Evolutionary conservation across 441 rosid genomes (phyloP).

Genomic region (Sinapis alba): DNA sequence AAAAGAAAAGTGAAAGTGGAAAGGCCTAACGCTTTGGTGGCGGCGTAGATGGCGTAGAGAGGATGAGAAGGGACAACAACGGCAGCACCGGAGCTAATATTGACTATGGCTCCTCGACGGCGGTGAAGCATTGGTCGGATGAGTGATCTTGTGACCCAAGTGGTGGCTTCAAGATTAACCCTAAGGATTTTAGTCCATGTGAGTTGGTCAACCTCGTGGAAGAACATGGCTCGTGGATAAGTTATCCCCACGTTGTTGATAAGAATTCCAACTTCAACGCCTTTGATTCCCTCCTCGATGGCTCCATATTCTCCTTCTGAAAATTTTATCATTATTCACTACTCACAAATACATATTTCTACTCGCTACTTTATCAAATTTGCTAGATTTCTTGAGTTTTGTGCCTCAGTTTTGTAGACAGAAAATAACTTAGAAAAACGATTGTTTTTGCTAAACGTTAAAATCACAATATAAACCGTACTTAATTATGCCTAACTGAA

Average conservation of each 20-base stretch:
- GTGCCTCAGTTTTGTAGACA: not conserved
- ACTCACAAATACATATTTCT: not conserved
- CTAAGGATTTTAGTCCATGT: conserved; percentile 61
- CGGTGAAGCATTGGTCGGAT: conserved; percentile 60
- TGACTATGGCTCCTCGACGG: conserved; percentile 75
- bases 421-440: not conserved
- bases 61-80: conserved; percentile 89
- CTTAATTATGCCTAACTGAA: not conserved
- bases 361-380: no score
- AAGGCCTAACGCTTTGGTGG: conserved; percentile 81
- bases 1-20: not conserved
- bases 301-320: conserved; percentile 34
- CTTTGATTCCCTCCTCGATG: conserved; percentile 56
- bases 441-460: no score
- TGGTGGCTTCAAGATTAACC: conserved; percentile 68
- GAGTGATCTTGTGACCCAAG: conserved; percentile 60
- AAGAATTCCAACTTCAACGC: conserved; percentile 68
- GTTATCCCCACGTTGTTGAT: conserved; percentile 82
- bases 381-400: no score
- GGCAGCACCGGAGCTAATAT: conserved; percentile 81
- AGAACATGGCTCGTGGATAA: conserved; percentile 70
- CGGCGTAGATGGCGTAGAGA: conserved; percentile 78
- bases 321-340: not conserved
- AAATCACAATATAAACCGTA: no score
- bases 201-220: conserved; percentile 75